Evolutionary conservation across 495 filamentous ascomycete genomes (phyloP).

Genomic region (Trichoderma reesei): DNA sequence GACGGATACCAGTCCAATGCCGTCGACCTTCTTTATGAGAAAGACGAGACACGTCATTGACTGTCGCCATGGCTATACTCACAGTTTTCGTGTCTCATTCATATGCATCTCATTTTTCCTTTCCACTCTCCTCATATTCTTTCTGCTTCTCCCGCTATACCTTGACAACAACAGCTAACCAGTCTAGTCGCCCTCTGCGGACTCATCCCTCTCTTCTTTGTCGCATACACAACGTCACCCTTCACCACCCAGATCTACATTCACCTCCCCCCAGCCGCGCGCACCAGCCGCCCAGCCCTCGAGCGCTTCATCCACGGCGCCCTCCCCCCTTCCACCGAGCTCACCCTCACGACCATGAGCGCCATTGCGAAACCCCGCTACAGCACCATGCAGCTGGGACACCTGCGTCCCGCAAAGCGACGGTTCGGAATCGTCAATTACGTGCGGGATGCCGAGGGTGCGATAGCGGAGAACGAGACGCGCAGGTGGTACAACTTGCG

Average conservation of each 20-base stretch:
- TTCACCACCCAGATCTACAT: constrained; percentile 67
- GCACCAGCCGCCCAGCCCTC: constrained; percentile 56
- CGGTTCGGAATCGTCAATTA: constrained; percentile 45
- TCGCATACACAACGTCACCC: constrained; percentile 53
- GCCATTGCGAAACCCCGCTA: constrained; percentile 47
- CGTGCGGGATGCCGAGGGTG: constrained; percentile 2
- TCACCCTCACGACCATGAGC: constrained; percentile 66
- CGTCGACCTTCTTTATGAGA: too few species aligned
- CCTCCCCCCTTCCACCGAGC: constrained; percentile 49
- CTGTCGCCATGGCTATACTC: too few species aligned
- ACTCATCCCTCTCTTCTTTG: constrained; percentile 55
- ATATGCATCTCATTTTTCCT: background rate
- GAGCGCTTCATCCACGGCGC: constrained; percentile 49
- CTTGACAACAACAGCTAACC: too few species aligned
- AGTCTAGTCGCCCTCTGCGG: constrained; percentile 48
- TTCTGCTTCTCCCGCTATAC: too few species aligned
- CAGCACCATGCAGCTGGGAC: constrained; percentile 35
- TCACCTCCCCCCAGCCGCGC: constrained; percentile 57
- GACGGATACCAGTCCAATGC: too few species aligned
- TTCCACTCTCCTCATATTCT: background rate
- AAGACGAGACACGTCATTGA: too few species aligned
- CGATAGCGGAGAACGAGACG: background rate
- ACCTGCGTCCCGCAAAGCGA: constrained; percentile 35
- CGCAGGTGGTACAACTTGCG: constrained; percentile 5
- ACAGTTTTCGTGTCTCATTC: too few species aligned